These are phyloP conservation scores for Apophysomyces elegans DNA, from an alignment of 371 early-diverging fungal genomes.

Conservation along the genomic window DNA sequence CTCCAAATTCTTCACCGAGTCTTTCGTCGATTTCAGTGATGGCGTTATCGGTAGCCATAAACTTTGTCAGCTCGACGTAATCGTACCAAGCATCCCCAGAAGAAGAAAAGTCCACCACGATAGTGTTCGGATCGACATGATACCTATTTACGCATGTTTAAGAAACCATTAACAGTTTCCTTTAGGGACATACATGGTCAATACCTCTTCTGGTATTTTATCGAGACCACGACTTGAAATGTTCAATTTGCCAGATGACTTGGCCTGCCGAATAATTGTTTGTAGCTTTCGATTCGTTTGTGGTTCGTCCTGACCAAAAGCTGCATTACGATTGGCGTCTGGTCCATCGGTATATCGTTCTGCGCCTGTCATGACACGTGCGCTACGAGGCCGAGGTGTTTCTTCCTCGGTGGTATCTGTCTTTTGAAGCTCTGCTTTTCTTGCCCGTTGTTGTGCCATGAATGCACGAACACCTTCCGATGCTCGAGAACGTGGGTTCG, in stretches of 20 bases:
- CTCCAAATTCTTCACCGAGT: constrained; percentile 65
- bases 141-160: constrained; percentile 36
- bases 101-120: constrained; percentile 60
- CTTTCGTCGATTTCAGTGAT: constrained; percentile 63
- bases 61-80: constrained; percentile 65
- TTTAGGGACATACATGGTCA: constrained; percentile 47
- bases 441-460: constrained; percentile 50
- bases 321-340: constrained; percentile 19
- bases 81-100: constrained; percentile 65
- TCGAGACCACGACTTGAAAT: constrained; percentile 68
- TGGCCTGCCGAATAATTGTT: constrained; percentile 45
- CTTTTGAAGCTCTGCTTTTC: constrained; percentile 20
- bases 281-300: constrained; percentile 32
- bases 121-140: constrained; percentile 59
- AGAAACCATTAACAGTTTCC: background rate
- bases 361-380: constrained; percentile 42
- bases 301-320: constrained; percentile 19
- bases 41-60: constrained; percentile 72
- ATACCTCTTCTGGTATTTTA: constrained; percentile 68
- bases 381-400: constrained; percentile 6
- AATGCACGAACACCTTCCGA: constrained; percentile 51
- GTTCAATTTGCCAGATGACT: constrained; percentile 67
- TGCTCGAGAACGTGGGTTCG: constrained; percentile 15
- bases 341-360: constrained; percentile 30
- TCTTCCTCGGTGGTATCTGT: background rate